Evolutionary conservation across 2,329 filamentous ascomycete species (phyloP).

Genomic region (Aspergillus awamori): DNA sequence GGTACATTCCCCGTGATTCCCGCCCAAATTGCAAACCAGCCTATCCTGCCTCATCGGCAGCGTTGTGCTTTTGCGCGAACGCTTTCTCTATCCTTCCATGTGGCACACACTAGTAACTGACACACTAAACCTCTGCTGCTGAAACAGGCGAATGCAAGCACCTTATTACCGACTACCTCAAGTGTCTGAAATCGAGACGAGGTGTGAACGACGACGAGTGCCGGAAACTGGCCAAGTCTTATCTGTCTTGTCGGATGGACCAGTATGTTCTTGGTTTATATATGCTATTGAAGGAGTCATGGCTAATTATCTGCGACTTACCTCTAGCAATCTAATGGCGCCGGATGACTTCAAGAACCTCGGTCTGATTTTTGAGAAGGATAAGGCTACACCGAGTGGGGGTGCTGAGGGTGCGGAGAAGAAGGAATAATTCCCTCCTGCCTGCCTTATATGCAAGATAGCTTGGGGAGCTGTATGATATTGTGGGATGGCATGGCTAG

Average conservation of each 20-base stretch:
- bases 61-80: not conserved
- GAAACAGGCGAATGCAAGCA: slow-evolving; percentile 83
- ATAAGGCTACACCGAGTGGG: slow-evolving; percentile 11
- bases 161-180: slow-evolving; percentile 81
- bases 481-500: not conserved
- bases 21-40: too few species aligned
- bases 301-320: not conserved
- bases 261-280: slow-evolving; percentile 59
- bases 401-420: not conserved
- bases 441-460: not conserved
- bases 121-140: not conserved
- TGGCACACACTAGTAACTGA: too few species aligned
- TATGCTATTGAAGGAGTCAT: too few species aligned
- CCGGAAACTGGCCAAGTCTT: slow-evolving; percentile 81
- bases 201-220: slow-evolving; percentile 88
- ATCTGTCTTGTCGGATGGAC: slow-evolving; percentile 92
- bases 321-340: slow-evolving; percentile 84
- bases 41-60: not conserved
- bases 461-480: slow-evolving; percentile 5
- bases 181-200: slow-evolving; percentile 79
- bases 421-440: not conserved
- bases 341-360: slow-evolving; percentile 93
- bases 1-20: slow-evolving; percentile 49
- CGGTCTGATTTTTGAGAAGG: slow-evolving; percentile 67
- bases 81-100: not conserved